These are phyloP conservation scores for Endocarpon pusillum DNA, from an alignment of 495 filamentous ascomycete species.

Conservation along the genomic window DNA sequence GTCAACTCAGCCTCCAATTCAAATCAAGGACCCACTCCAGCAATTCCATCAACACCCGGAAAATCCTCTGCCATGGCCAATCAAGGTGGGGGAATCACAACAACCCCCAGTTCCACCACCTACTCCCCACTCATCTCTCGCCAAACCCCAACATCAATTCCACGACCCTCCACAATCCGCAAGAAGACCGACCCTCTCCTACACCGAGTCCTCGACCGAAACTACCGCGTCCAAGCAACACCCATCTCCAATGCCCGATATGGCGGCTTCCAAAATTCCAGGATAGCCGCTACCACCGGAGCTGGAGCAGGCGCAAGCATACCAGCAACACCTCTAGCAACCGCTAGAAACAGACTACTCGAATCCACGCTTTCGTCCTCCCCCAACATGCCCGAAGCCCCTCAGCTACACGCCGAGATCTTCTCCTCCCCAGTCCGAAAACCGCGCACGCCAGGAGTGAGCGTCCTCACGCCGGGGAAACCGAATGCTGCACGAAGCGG, in stretches of 20 bases:
- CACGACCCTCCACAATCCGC: constrained; percentile 18
- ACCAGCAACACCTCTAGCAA: constrained; percentile 16
- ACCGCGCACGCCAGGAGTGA: constrained; percentile 52
- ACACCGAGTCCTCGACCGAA: constrained; percentile 81
- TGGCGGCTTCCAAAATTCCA: constrained; percentile 19
- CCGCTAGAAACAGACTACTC: constrained; percentile 1
- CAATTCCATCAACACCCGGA: constrained; percentile 24
- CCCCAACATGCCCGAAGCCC: constrained; percentile 55
- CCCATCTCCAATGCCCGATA: constrained; percentile 43
- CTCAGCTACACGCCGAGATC: constrained; percentile 66
- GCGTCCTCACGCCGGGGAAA: constrained; percentile 53
- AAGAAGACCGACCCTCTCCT: constrained; percentile 50
- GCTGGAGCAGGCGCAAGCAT: constrained; percentile 12
- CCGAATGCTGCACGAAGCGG: constrained; percentile 12
- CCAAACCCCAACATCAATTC: constrained; percentile 17
- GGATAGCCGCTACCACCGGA: constrained; percentile 23
- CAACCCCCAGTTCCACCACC: constrained; percentile 15
- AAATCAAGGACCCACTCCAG: constrained; percentile 15
- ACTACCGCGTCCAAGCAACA: constrained; percentile 82
- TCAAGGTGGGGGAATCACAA: constrained; percentile 9
- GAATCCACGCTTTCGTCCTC: constrained; percentile 8
- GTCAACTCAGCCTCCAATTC: constrained; percentile 22
- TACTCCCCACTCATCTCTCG: constrained; percentile 36
- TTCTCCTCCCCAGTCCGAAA: constrained; percentile 55
- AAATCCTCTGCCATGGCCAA: constrained; percentile 17